Base-by-base conservation (phyloP, 2,329 filamentous ascomycete genomes). In the Pezicula neosporulosa region DNA sequence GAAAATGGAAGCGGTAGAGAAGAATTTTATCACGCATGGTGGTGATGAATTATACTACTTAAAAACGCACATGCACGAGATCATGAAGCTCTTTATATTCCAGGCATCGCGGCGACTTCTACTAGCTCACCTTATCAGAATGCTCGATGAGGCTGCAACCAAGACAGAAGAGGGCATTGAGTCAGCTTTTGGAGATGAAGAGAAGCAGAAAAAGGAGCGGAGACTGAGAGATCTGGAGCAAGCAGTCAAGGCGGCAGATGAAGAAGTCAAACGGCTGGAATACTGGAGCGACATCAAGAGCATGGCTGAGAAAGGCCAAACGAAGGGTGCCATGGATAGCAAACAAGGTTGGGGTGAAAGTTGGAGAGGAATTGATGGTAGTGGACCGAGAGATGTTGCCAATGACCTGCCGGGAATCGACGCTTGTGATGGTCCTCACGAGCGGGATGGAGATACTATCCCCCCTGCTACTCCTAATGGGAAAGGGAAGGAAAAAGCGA, bases 41-140 rank as follows among this genome's bases (percentile, higher is more conserved):
- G 82, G 82, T 6, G 83, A 88, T 21, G 90, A 97, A 60, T 73
- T 97, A 27, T 77, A 78, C 49, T 87, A 90, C 55, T 74, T 99
- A 18, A 78, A 87, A 54, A 78, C 87, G 50, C 77, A 85, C 66
- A 93, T 96, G 78, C 86, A 89, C 50, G 83, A 90, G 42, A 88
- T 96, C 59, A 92, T 96, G 90, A 77, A 83, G 0, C 77, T 88
- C 52, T 89, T 97, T 63, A 77, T 99, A 18, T 99, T 96, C 66
- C 93, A 97, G 68, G 85, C 86, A 16, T 96, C 92, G 2, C 82
- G 92, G 21, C 83, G 86, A 55, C 82, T 91, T 51, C 77, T 97
- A 4, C 76, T 97, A 15, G 77, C 82, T 16, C 81, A 83, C 47
- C 73, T 99, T 44, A 84, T 83, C 60, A 72, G 81, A n/a, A 75